Evolutionary conservation across 1,284 basidiomycete genomes (phyloP).

Genomic region (Ustilago curta): DNA sequence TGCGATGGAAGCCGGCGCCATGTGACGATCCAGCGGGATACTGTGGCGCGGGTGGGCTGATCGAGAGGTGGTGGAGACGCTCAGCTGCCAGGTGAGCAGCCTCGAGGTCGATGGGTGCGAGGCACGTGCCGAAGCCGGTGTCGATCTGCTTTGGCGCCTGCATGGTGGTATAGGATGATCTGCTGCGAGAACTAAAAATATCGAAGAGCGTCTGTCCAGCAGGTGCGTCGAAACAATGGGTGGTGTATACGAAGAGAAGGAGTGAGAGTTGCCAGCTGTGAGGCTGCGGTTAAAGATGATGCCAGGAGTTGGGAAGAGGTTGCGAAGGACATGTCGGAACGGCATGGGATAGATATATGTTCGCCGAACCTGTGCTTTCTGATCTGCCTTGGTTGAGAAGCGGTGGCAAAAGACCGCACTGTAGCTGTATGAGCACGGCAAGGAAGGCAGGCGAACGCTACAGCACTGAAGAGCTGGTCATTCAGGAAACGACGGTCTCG

Average conservation of each 20-base stretch:
- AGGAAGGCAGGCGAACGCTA: neutral
- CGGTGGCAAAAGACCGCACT: neutral
- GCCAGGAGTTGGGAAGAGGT: slow-evolving; percentile 3
- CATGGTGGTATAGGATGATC: slow-evolving; percentile 13
- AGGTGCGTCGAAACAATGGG: slow-evolving; percentile 9
- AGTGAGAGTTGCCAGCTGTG: slow-evolving; percentile 32
- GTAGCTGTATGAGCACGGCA: neutral
- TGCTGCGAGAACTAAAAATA: neutral
- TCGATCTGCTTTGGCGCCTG: slow-evolving; percentile 47
- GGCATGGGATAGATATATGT: slow-evolving; percentile 12
- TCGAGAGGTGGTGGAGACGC: slow-evolving; percentile 37
- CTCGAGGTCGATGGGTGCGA: slow-evolving; percentile 46
- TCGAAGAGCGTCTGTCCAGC: slow-evolving; percentile 25
- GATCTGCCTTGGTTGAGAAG: neutral
- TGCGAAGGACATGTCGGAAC: neutral
- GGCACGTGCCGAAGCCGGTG: slow-evolving; percentile 45
- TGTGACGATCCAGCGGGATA: slow-evolving; percentile 38
- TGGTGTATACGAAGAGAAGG: neutral
- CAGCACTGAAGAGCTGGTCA: neutral
- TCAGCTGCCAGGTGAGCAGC: slow-evolving; percentile 41
- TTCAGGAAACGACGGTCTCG: neutral
- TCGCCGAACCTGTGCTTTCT: neutral
- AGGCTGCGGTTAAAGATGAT: slow-evolving; percentile 5
- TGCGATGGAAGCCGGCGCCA: slow-evolving; percentile 33
- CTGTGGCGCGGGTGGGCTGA: slow-evolving; percentile 39